Percentiles rank a stretch among this genome's conserved stretches.
phyloP scores from a whole-genome alignment of 352 stramenopile species.

The Phytophthora tubulina region DNA sequence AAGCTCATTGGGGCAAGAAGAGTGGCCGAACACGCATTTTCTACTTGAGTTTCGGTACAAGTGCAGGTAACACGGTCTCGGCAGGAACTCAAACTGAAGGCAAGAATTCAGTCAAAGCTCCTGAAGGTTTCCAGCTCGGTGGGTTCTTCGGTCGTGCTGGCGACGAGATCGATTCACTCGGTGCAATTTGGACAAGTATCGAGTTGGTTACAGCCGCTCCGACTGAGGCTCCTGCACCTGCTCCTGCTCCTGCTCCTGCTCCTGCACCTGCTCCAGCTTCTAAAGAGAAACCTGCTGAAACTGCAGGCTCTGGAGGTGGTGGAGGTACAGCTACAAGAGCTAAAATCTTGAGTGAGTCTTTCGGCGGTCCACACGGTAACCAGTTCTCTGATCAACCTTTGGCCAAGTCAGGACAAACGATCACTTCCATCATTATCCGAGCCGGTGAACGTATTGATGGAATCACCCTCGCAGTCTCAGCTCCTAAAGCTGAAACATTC shows the following conservation, averaged over 20 bases:
- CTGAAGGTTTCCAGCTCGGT: conserved; percentile 17
- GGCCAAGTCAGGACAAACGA: conserved; percentile 15
- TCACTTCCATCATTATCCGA: conserved; percentile 19
- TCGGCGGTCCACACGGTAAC: conserved; percentile 22
- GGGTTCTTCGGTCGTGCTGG: conserved; percentile 17
- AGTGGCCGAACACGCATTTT: conserved; percentile 8
- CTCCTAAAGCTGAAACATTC: conserved; percentile 14
- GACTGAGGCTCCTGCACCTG: not conserved
- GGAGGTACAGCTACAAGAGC: conserved; percentile 3
- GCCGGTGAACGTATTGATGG: conserved; percentile 19
- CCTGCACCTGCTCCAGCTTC: not conserved
- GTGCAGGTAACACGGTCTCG: conserved; percentile 12
- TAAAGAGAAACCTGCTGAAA: conserved; percentile 15
- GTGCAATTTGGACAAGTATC: conserved; percentile 15
- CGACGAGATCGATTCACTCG: conserved; percentile 15
- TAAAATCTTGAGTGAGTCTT: conserved; percentile 17
- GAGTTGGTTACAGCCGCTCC: conserved; percentile 14
- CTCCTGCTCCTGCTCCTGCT: not conserved
- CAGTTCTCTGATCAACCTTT: conserved; percentile 22
- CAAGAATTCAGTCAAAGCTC: conserved; percentile 10
- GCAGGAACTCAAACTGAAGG: conserved; percentile 8
- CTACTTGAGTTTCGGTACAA: conserved; percentile 17
- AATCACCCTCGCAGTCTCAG: conserved; percentile 14
- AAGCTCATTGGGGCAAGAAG: conserved; percentile 19
- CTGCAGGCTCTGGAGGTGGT: conserved; percentile 1